Percentiles rank a stretch among this genome's conserved stretches.
Conservation (phyloP, 2,329 filamentous ascomycete genomes). For the Lachnellula hyalina region DNA sequence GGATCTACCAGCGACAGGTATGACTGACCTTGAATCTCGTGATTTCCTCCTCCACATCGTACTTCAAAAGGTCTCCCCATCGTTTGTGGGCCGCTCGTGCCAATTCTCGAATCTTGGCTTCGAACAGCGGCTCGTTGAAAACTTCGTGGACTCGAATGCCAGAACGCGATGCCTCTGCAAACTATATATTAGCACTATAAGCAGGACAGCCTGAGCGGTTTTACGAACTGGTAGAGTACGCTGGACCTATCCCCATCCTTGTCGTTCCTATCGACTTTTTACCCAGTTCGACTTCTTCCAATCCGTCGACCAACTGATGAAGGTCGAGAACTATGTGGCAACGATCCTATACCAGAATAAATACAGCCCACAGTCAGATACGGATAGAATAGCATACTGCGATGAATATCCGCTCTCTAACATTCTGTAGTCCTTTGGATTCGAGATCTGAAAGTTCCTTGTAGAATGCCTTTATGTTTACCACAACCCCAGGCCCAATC, state of each 20-base stretch:
- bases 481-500: constrained; percentile 64
- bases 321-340: constrained; percentile 61
- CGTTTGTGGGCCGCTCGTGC: constrained; percentile 60
- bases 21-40: constrained; percentile 44
- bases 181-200: too few species aligned
- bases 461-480: constrained; percentile 63
- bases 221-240: constrained; percentile 45
- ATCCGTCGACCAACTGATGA: constrained; percentile 62
- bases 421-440: constrained; percentile 51
- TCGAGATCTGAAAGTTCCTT: constrained; percentile 57
- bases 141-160: constrained; percentile 63
- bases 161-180: constrained; percentile 50
- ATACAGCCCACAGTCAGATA: too few species aligned
- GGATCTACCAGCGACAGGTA: not conserved
- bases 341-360: constrained; percentile 28
- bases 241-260: constrained; percentile 47
- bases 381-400: constrained; percentile 32
- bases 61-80: constrained; percentile 60
- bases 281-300: constrained; percentile 54
- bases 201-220: too few species aligned
- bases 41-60: constrained; percentile 67
- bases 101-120: constrained; percentile 57
- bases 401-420: constrained; percentile 55
- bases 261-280: constrained; percentile 40
- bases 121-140: constrained; percentile 61